A percentile compares a stretch with the other conserved stretches of the same genome.
phyloP scores from a whole-genome alignment of 768 basidiomycete genomes.

The Xerocomus spinulosus region DNA sequence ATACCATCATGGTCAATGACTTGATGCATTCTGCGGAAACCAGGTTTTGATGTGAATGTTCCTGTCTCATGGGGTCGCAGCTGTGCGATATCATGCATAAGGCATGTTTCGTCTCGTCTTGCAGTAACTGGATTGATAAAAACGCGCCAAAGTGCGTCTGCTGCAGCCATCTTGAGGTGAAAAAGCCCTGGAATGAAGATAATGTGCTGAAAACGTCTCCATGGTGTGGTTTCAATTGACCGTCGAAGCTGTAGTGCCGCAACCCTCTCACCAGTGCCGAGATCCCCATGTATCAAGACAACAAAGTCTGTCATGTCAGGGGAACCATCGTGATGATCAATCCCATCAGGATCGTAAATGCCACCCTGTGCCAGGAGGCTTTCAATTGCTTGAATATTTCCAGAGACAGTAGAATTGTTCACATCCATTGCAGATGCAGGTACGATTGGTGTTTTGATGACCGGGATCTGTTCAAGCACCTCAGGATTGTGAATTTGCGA shows the following conservation, averaged over 20 bases:
- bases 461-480: neutral
- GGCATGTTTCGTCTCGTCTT: slow-evolving; percentile 6
- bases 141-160: slow-evolving; percentile 19
- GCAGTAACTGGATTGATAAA: slow-evolving; percentile 9
- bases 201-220: slow-evolving; percentile 28
- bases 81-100: slow-evolving; percentile 19
- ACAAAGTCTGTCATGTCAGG: neutral
- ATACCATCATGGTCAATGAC: slow-evolving; percentile 29
- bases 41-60: slow-evolving; percentile 22
- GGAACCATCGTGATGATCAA: neutral
- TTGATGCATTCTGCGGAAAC: slow-evolving; percentile 36
- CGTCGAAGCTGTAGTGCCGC: neutral
- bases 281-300: neutral
- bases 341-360: neutral
- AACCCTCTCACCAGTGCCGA: neutral
- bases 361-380: neutral
- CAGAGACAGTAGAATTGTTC: neutral
- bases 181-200: slow-evolving; percentile 28
- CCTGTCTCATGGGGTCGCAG: slow-evolving; percentile 13
- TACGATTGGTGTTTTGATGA: neutral
- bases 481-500: neutral
- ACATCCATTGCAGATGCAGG: neutral
- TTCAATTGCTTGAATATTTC: slow-evolving; percentile 1
- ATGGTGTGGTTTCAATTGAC: slow-evolving; percentile 11
- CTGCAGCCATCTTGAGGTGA: slow-evolving; percentile 21